Percentiles rank a stretch among this genome's conserved stretches.
phyloP scores from a whole-genome alignment of 176 grass and related monocot genomes.

The Poa pratensis region DNA sequence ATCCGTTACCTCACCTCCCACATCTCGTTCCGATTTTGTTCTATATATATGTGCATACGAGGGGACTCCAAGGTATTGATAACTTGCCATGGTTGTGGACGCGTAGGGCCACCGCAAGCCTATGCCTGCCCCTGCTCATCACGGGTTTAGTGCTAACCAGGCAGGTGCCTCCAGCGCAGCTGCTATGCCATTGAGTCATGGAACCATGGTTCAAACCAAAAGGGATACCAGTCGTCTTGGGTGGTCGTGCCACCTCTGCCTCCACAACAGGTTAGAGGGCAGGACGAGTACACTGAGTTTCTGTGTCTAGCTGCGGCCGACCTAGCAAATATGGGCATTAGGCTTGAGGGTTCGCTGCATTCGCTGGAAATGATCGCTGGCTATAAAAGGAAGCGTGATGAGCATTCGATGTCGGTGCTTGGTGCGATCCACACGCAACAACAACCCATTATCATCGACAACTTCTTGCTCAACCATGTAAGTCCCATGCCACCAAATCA shows the following conservation, averaged over 20 bases:
- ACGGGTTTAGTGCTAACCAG: too few species aligned
- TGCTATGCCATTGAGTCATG: too few species aligned
- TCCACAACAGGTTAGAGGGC: background rate
- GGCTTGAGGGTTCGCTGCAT: constrained; percentile 19
- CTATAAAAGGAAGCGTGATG: constrained; percentile 43
- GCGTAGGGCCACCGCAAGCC: too few species aligned
- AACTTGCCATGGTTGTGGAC: background rate
- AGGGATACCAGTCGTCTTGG: background rate
- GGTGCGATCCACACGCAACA: constrained; percentile 18
- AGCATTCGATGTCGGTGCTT: background rate
- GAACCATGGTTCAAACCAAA: background rate
- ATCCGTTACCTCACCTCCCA: background rate
- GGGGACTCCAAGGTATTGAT: background rate
- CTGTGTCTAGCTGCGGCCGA: background rate
- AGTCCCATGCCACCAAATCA: constrained; percentile 11
- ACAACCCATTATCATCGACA: constrained; percentile 60
- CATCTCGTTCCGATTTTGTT: background rate
- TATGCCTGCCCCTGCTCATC: too few species aligned
- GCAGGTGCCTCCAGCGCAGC: too few species aligned
- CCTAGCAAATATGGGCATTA: constrained; percentile 46
- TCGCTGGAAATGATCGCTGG: background rate
- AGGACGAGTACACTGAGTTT: constrained; percentile 29
- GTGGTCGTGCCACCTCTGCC: background rate
- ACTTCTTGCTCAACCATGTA: constrained; percentile 64
- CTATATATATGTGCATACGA: background rate